Conservation (phyloP, 345 rosid genomes). For the Salix koriyanagi region DNA sequence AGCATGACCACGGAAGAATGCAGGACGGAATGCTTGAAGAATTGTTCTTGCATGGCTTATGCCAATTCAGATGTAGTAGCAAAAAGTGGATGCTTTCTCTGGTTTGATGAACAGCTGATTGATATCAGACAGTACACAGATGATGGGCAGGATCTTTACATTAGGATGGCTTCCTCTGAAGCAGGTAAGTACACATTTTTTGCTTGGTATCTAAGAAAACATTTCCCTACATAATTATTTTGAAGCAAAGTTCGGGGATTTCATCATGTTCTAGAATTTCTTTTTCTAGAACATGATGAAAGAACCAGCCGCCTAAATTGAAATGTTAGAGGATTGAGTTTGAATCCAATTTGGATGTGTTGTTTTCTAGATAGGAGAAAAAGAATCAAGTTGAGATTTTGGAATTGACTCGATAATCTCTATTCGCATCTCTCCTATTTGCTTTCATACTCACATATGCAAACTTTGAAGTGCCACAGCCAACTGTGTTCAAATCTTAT, state of each 20-base stretch:
- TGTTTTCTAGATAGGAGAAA: not conserved
- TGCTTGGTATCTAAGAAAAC: not conserved
- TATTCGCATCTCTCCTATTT: not conserved
- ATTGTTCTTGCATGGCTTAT: constrained; percentile 6
- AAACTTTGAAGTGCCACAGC: not conserved
- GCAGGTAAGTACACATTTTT: not conserved
- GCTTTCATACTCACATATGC: too few relatives aligned
- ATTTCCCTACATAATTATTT: not conserved
- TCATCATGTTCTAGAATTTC: not conserved
- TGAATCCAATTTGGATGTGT: not conserved
- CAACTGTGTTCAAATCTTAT: not conserved
- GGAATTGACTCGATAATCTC: not conserved
- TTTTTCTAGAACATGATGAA: not conserved
- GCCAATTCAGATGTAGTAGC: not conserved
- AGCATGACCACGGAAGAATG: constrained; percentile 2
- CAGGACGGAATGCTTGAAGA: not conserved
- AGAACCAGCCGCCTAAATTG: not conserved
- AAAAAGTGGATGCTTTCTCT: constrained; percentile 1
- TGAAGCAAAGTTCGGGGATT: not conserved
- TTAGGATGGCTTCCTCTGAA: constrained; percentile 5
- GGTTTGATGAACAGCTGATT: constrained; percentile 1
- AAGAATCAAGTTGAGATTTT: not conserved
- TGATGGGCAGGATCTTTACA: constrained; percentile 7
- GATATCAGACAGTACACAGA: not conserved
- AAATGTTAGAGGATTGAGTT: not conserved